Evolutionary conservation across 768 basidiomycete genomes (phyloP).

Genomic region (Suillus luteus): DNA sequence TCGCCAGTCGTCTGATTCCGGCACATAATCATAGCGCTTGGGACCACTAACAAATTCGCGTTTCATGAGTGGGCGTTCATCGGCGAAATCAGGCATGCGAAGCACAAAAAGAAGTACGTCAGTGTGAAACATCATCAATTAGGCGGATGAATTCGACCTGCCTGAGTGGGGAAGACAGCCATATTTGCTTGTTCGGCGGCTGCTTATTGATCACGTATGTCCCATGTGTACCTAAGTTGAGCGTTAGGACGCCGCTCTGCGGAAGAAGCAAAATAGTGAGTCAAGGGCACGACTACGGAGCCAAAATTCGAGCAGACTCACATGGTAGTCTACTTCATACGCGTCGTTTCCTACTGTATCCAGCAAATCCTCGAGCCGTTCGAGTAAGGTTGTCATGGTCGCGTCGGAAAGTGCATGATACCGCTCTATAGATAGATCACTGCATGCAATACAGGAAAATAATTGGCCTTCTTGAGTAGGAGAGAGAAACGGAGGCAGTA

Average conservation of each 20-base stretch:
- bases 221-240: slow-evolving; percentile 71
- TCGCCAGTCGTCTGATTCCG: slow-evolving; percentile 63
- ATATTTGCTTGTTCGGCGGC: slow-evolving; percentile 96
- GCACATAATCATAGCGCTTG: slow-evolving; percentile 84
- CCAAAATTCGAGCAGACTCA: slow-evolving; percentile 37
- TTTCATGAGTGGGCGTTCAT: slow-evolving; percentile 11
- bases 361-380: slow-evolving; percentile 72
- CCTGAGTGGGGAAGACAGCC: slow-evolving; percentile 91
- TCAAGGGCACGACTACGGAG: background rate
- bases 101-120: background rate
- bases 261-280: background rate
- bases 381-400: slow-evolving; percentile 77
- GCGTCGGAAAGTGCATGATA: slow-evolving; percentile 76
- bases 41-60: slow-evolving; percentile 65
- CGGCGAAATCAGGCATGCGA: background rate
- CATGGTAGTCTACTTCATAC: slow-evolving; percentile 89
- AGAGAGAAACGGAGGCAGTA: slow-evolving; percentile 1
- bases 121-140: slow-evolving; percentile 10
- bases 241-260: slow-evolving; percentile 90
- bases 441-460: slow-evolving; percentile 20
- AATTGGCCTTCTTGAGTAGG: background rate
- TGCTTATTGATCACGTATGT: slow-evolving; percentile 98
- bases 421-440: slow-evolving; percentile 56
- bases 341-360: slow-evolving; percentile 54
- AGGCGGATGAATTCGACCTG: slow-evolving; percentile 33